Evolutionary conservation across 768 basidiomycete genomes (phyloP).

Genomic region (Boletus vermiculosoides): DNA sequence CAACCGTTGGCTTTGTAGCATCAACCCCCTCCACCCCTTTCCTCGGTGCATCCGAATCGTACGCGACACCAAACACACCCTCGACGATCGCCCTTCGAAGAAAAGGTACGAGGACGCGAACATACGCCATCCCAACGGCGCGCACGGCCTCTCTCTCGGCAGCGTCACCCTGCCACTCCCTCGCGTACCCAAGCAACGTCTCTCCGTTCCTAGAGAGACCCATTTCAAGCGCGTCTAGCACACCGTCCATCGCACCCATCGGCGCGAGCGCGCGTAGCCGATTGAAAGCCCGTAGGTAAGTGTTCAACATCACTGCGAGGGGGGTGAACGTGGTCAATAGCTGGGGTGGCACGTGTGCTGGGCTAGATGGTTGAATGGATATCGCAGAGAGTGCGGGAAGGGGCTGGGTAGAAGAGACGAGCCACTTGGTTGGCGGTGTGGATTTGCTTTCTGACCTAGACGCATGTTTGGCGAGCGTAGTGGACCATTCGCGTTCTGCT

Average conservation of each 20-base stretch:
- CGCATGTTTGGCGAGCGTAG: slow-evolving; percentile 24
- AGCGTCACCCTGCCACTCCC: slow-evolving; percentile 36
- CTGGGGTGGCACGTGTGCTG: slow-evolving; percentile 67
- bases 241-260: slow-evolving; percentile 48
- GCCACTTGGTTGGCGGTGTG: slow-evolving; percentile 48
- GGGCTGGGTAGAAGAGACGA: slow-evolving; percentile 41
- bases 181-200: slow-evolving; percentile 47
- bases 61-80: slow-evolving; percentile 61
- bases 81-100: slow-evolving; percentile 65
- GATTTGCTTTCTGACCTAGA: slow-evolving; percentile 14
- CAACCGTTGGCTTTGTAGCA: background rate
- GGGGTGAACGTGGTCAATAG: slow-evolving; percentile 72
- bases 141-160: slow-evolving; percentile 38
- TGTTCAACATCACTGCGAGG: slow-evolving; percentile 71
- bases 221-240: slow-evolving; percentile 50
- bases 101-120: slow-evolving; percentile 66
- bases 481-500: slow-evolving; percentile 37
- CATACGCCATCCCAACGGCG: slow-evolving; percentile 57
- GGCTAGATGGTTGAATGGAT: slow-evolving; percentile 22
- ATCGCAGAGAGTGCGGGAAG: slow-evolving; percentile 28
- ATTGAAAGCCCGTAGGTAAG: slow-evolving; percentile 72
- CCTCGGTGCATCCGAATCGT: slow-evolving; percentile 9
- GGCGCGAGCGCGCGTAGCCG: slow-evolving; percentile 80
- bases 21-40: background rate
- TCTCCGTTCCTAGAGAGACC: slow-evolving; percentile 47